These are phyloP conservation scores for Astrocystis sublimbata DNA, from an alignment of 495 filamentous ascomycete species.

Conservation along the genomic window DNA sequence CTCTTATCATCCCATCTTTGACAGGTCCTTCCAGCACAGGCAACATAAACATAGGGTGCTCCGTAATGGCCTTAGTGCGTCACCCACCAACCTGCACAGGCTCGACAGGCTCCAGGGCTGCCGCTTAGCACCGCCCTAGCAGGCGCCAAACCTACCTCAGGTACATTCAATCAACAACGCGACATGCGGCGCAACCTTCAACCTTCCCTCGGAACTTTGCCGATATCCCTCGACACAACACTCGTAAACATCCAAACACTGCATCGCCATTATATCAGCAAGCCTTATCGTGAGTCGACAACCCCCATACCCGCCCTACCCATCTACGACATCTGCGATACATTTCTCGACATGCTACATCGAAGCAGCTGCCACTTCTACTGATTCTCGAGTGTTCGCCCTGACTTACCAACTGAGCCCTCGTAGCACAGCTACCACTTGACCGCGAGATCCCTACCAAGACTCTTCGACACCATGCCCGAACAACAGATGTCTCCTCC, in stretches of 20 bases:
- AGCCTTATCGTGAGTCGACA: not conserved
- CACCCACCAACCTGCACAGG: not conserved
- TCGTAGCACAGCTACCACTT: not conserved
- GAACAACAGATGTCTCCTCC: conserved; percentile 35
- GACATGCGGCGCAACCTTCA: conserved; percentile 15
- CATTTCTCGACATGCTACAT: not conserved
- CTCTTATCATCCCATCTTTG: conserved; percentile 17
- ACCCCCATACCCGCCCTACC: no score
- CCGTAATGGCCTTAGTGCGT: not conserved
- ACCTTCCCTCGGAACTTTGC: not conserved
- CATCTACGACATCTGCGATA: not conserved
- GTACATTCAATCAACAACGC: conserved; percentile 14
- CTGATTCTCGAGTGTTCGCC: not conserved
- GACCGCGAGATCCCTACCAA: not conserved
- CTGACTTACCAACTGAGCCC: not conserved
- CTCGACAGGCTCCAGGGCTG: not conserved
- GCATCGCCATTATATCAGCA: not conserved
- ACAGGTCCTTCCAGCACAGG: not conserved
- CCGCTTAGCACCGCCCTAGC: not conserved
- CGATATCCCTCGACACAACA: not conserved
- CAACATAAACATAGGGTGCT: not conserved
- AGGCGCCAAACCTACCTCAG: not conserved
- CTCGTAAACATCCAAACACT: not conserved
- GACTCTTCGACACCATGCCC: conserved; percentile 19
- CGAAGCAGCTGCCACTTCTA: not conserved